Conservation (phyloP, 1,284 basidiomycete species). For the Trametes sp. region DNA sequence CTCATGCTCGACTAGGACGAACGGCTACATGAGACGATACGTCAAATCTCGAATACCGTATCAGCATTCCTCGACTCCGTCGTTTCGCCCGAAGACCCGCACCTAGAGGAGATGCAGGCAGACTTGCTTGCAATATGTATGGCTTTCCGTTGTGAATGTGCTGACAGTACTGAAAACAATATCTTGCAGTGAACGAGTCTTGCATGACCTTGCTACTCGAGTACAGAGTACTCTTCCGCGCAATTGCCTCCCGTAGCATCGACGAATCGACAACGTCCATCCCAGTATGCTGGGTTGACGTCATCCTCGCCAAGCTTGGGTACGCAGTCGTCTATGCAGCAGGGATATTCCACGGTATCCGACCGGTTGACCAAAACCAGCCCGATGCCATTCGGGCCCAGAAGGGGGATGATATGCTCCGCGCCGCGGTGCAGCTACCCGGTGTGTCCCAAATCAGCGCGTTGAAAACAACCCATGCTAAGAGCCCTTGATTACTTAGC, state of each 20-base stretch:
- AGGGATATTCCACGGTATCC: constrained; percentile 29
- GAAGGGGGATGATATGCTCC: constrained; percentile 56
- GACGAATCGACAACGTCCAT: constrained; percentile 37
- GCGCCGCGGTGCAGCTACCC: constrained; percentile 70
- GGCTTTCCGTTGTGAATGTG: constrained; percentile 3
- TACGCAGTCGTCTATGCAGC: constrained; percentile 47
- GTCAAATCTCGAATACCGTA: constrained; percentile 46
- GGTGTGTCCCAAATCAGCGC: constrained; percentile 47
- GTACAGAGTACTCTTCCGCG: constrained; percentile 55
- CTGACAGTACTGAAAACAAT: background rate
- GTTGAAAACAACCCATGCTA: background rate
- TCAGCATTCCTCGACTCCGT: constrained; percentile 44
- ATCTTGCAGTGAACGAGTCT: constrained; percentile 31
- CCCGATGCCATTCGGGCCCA: constrained; percentile 36
- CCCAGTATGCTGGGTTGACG: constrained; percentile 69
- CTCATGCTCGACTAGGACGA: constrained; percentile 42
- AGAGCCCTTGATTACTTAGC: constrained; percentile 45
- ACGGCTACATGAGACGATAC: constrained; percentile 44
- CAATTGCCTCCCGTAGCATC: constrained; percentile 47
- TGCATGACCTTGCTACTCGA: constrained; percentile 54
- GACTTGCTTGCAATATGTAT: constrained; percentile 22
- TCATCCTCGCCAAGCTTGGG: constrained; percentile 61
- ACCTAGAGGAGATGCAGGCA: background rate
- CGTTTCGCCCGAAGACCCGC: background rate
- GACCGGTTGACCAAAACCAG: background rate